phyloP scores from a whole-genome alignment of 495 filamentous ascomycete species.

The Daldinia vernicosa region DNA sequence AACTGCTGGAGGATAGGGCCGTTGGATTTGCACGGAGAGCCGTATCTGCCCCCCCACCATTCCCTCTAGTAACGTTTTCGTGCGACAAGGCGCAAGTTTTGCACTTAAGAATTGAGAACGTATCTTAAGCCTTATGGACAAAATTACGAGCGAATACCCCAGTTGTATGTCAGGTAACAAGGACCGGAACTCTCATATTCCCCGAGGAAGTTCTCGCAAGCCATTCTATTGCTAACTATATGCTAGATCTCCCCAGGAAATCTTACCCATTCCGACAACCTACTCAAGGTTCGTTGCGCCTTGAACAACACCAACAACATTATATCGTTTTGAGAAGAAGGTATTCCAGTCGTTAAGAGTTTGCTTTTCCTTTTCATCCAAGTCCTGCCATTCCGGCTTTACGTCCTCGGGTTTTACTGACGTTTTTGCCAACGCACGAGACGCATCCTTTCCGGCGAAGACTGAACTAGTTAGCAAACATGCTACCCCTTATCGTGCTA shows the following conservation, averaged over 20 bases:
- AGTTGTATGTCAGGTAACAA: background rate
- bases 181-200: background rate
- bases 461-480: slow-evolving; percentile 63
- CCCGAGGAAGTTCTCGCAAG: background rate
- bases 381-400: slow-evolving; percentile 81
- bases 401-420: slow-evolving; percentile 89
- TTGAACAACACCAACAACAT: slow-evolving; percentile 83
- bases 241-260: background rate
- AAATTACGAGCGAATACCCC: background rate
- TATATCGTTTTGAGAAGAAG: slow-evolving; percentile 96
- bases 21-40: background rate
- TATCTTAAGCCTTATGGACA: background rate
- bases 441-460: slow-evolving; percentile 94
- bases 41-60: background rate
- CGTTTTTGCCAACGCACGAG: slow-evolving; percentile 83
- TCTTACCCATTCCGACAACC: background rate
- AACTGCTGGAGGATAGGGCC: background rate
- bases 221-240: background rate
- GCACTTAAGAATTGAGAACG: background rate
- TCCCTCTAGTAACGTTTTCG: background rate
- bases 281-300: slow-evolving; percentile 61
- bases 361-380: slow-evolving; percentile 86
- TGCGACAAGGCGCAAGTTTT: background rate
- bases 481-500: background rate
- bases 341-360: slow-evolving; percentile 90